Base-by-base conservation (phyloP, 148 eudicot genomes). In the Rhododendron kiyosumense region DNA sequence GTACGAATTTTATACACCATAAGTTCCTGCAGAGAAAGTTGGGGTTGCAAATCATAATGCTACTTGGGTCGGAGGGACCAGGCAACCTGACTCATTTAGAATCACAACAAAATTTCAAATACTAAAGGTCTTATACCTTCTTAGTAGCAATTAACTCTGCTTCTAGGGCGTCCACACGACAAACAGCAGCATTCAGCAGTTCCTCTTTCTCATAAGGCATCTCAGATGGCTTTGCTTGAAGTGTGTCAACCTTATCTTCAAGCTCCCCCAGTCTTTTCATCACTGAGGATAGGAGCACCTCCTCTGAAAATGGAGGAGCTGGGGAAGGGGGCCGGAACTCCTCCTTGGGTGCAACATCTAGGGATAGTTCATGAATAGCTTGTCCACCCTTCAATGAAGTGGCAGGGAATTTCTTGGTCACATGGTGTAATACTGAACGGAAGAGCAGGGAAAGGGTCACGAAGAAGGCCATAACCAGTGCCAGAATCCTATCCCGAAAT, bases 101-200 rank as follows among this genome's bases (percentile, higher is more conserved):
- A 24, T 30, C 79, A 28, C 26, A 78, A 76, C 38, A 78, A 38
- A 43, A 14, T 38, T 49, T 6, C 54, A 36, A 34, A 51, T 54
- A 57, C n/a, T n/a, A 11, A 76, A 78, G 36, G 74, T 86, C 34
- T 4, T 81, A 88, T 90, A 97, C 99, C 98, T 95, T 95, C 88
- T 97, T 97, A n/a, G 99, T 97, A 52, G 99, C 95, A 92, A 93
- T 93, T 74, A 93, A 84, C 86, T 93, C 96, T 7, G 96, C 94
- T 89, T 93, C 96, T 63, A 93, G 86, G 52, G 91, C 93, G 90
- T 93, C 96, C 84, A 93, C 94, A 22, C 94, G 93, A 77, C 91
- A 92, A 61, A 92, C 92, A 87, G 94, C 96, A 3, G 96, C 96
- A 87, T 92, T 91, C 67, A 93, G 88, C 89, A 92, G 89, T 86